Percentiles rank a stretch among this genome's conserved stretches.
These are phyloP conservation scores for Clarireedia sp. DNA, from an alignment of 2,329 filamentous ascomycete species.

Conservation along the genomic window DNA sequence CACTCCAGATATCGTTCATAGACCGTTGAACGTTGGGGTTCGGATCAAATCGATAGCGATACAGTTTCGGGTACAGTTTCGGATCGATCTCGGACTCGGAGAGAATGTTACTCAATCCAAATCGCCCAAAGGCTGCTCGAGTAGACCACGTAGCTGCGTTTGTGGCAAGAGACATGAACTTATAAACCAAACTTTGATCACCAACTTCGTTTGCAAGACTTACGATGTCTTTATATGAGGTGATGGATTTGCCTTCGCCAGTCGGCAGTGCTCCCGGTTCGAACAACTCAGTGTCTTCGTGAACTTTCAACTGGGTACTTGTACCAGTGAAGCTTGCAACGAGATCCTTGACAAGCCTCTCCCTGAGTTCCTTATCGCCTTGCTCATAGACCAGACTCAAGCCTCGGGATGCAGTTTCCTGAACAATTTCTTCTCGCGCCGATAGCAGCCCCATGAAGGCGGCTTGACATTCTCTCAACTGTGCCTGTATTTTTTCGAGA, in stretches of 20 bases:
- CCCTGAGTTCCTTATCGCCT: conserved; percentile 70
- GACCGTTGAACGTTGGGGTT: conserved; percentile 87
- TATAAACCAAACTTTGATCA: conserved; percentile 92
- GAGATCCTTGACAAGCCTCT: conserved; percentile 65
- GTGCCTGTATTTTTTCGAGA: conserved; percentile 62
- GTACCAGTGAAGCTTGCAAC: conserved; percentile 66
- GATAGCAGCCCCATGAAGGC: conserved; percentile 83
- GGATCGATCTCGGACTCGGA: conserved; percentile 83
- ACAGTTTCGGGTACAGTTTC: conserved; percentile 92
- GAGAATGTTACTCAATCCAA: conserved; percentile 85
- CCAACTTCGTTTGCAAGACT: conserved; percentile 92
- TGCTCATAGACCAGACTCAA: conserved; percentile 91
- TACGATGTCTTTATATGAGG: conserved; percentile 96
- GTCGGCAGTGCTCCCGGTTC: conserved; percentile 14
- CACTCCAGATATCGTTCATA: conserved; percentile 97
- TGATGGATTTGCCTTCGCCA: conserved; percentile 57
- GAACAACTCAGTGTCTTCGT: conserved; percentile 73
- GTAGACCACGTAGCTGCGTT: conserved; percentile 97
- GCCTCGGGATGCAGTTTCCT: conserved; percentile 88
- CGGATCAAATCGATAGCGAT: conserved; percentile 88
- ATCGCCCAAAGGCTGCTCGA: conserved; percentile 89
- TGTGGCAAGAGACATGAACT: conserved; percentile 94
- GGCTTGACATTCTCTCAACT: conserved; percentile 70
- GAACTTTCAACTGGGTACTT: conserved; percentile 69
- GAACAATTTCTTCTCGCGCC: conserved; percentile 86